These are phyloP conservation scores for Ganoderma resinaceum DNA, from an alignment of 1,284 basidiomycete species.

Conservation along the genomic window DNA sequence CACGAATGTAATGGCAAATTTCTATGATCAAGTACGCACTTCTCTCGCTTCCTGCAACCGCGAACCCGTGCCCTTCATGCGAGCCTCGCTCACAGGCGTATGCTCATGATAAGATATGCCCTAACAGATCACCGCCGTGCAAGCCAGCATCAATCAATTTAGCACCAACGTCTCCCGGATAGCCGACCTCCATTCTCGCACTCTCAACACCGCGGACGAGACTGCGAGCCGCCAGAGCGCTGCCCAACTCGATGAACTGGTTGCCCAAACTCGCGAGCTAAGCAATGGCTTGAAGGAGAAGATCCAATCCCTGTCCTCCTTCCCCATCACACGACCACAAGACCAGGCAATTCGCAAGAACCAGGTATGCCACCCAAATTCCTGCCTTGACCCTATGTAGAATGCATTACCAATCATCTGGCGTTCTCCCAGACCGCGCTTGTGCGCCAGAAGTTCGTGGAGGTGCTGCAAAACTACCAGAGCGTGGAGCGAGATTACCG, in stretches of 20 bases:
- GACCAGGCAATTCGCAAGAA: conserved; percentile 74
- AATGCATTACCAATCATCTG: not conserved
- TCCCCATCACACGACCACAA: conserved; percentile 45
- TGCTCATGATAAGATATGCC: conserved; percentile 1
- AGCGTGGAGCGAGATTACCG: conserved; percentile 88
- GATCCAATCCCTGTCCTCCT: conserved; percentile 62
- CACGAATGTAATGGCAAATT: conserved; percentile 44
- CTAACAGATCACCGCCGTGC: conserved; percentile 51
- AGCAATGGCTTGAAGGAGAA: conserved; percentile 70
- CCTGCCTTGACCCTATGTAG: not conserved
- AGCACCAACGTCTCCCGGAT: conserved; percentile 65
- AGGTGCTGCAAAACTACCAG: conserved; percentile 79
- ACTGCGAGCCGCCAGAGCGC: conserved; percentile 51
- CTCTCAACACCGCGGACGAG: conserved; percentile 63
- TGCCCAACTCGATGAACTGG: conserved; percentile 61
- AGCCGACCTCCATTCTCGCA: conserved; percentile 63
- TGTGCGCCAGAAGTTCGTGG: conserved; percentile 68
- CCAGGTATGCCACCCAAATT: conserved; percentile 56
- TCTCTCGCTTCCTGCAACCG: not conserved
- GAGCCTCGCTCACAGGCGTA: not conserved
- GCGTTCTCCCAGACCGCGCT: conserved; percentile 52
- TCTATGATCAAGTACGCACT: conserved; percentile 48
- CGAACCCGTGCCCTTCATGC: not conserved
- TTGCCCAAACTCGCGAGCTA: conserved; percentile 66
- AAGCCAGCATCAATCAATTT: conserved; percentile 63